A percentile compares a stretch with the other conserved stretches of the same genome.
Evolutionary conservation across 2,329 filamentous ascomycete genomes (phyloP).

Genomic region (Colletotrichum sp.): DNA sequence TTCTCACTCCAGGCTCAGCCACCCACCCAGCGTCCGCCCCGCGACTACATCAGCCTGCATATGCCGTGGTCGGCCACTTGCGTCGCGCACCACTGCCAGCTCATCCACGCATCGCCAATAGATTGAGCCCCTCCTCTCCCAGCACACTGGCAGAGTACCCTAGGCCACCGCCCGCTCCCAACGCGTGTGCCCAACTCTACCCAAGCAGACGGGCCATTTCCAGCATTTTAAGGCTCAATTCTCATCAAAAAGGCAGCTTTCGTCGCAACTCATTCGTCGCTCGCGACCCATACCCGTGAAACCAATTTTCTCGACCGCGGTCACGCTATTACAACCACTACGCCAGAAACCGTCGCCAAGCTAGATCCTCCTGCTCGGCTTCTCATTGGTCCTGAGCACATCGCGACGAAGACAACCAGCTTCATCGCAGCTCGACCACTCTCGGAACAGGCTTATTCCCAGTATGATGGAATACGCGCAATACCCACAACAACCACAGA

Average conservation of each 20-base stretch:
- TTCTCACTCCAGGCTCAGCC: slow-evolving; percentile 39
- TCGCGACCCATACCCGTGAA: slow-evolving; percentile 18
- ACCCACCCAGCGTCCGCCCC: slow-evolving; percentile 36
- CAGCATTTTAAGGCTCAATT: slow-evolving; percentile 34
- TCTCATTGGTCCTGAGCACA: slow-evolving; percentile 18
- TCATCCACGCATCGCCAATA: slow-evolving; percentile 66
- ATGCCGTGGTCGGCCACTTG: slow-evolving; percentile 61
- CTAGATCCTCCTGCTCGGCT: neutral
- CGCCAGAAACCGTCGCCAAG: neutral
- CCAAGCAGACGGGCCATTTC: slow-evolving; percentile 36
- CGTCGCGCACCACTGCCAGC: slow-evolving; percentile 63
- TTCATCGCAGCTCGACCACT: slow-evolving; percentile 12
- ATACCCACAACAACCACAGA: slow-evolving; percentile 73
- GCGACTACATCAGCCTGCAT: slow-evolving; percentile 62
- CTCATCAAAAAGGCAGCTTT: slow-evolving; percentile 28
- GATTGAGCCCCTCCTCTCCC: slow-evolving; percentile 54
- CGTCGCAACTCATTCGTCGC: slow-evolving; percentile 22
- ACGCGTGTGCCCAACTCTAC: slow-evolving; percentile 51
- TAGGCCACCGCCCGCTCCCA: slow-evolving; percentile 46
- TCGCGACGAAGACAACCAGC: slow-evolving; percentile 32
- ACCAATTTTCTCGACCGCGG: neutral
- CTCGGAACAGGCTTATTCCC: slow-evolving; percentile 24
- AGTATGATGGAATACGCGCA: slow-evolving; percentile 78
- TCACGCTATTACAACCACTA: neutral
- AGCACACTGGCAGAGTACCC: slow-evolving; percentile 48